Percentiles rank a stretch among this genome's conserved stretches.
These are phyloP conservation scores for Penicillium flavigenum DNA, from an alignment of 495 filamentous ascomycete species.

Conservation along the genomic window DNA sequence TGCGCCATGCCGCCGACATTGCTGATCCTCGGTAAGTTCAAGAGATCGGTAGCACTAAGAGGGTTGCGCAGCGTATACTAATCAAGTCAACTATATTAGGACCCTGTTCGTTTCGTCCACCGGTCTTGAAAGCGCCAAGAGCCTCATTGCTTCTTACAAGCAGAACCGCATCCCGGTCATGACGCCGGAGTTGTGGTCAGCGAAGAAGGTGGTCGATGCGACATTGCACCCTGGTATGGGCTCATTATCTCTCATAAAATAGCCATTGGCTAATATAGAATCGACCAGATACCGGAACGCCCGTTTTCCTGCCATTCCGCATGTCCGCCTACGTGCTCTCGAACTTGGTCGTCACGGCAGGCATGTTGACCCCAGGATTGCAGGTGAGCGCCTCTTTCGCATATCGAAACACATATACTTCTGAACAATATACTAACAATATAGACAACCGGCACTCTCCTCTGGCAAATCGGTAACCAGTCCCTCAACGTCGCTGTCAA, in stretches of 20 bases:
- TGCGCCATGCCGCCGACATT: constrained; percentile 83
- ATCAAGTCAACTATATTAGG: constrained; percentile 43
- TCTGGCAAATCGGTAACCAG: constrained; percentile 96
- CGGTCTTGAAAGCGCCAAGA: constrained; percentile 81
- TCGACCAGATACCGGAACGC: constrained; percentile 75
- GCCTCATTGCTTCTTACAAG: constrained; percentile 77
- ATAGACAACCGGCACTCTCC: constrained; percentile 81
- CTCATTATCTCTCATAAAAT: neutral
- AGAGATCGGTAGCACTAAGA: neutral
- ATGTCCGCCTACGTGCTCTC: constrained; percentile 96
- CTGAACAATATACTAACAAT: neutral
- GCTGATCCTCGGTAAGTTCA: constrained; percentile 88
- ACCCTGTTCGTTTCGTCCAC: constrained; percentile 74
- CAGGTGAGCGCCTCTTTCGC: constrained; percentile 20
- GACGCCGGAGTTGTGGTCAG: constrained; percentile 88
- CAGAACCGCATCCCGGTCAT: constrained; percentile 68
- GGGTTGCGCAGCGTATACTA: constrained; percentile 4
- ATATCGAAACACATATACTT: neutral
- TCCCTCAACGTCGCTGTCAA: constrained; percentile 98
- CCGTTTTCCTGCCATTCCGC: constrained; percentile 90
- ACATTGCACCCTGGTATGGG: constrained; percentile 84
- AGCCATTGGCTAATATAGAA: constrained; percentile 11
- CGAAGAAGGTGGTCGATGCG: constrained; percentile 95
- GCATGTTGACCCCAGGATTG: constrained; percentile 86
- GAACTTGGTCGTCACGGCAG: constrained; percentile 93